Base-by-base conservation (phyloP, 179 eudicot species). In the Patellifolia procumbens region DNA sequence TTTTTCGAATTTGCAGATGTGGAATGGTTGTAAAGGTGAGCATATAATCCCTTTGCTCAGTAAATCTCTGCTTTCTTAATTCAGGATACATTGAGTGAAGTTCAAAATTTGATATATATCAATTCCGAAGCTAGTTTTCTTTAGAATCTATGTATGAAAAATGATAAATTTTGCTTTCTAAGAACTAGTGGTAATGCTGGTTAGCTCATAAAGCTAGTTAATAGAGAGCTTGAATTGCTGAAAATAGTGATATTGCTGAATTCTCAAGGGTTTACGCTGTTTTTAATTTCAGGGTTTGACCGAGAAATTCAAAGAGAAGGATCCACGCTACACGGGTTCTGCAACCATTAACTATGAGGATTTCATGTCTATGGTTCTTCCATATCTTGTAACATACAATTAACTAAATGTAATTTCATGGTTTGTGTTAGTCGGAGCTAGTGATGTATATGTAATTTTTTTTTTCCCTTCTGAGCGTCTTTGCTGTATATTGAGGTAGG, bases 271-370 rank as follows among this genome's bases (percentile, higher is more conserved):
- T 31, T 37, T 61, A 24, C 16, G n/a, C 26, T 73, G 65, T 52
- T 77, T 68, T 59, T 15, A 5, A 43, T 58, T 74, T 12, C 89
- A 92, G 97, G 97, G 97, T 32, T 81, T 92, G 87, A 86, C 97
- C 0, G 97, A 92, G 51, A 91, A 89, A 55, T 92, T 92, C 86
- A 92, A 92, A 87, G 96, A 92, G 88, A 89, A 91, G 85, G 94
- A 91, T 77, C 20, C 77, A 20, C 74, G 84, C 26, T 91, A 86
- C 78, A 89, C 86, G 24, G 97, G 97, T 42, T 89, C 91, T 61
- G 97, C 97, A 15, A 90, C 88, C 2, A 71, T 93, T 11, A 55
- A 71, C 12, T 93, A 93, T 55, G 97, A 91, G 19, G 77, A 82
- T 16, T 92, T 92, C 80, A 82, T 92, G 97, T 70, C 89, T 19